These are phyloP conservation scores for Plasmodium yoelii DNA, from an alignment of 169 alveolate genomes.

Conservation along the genomic window DNA sequence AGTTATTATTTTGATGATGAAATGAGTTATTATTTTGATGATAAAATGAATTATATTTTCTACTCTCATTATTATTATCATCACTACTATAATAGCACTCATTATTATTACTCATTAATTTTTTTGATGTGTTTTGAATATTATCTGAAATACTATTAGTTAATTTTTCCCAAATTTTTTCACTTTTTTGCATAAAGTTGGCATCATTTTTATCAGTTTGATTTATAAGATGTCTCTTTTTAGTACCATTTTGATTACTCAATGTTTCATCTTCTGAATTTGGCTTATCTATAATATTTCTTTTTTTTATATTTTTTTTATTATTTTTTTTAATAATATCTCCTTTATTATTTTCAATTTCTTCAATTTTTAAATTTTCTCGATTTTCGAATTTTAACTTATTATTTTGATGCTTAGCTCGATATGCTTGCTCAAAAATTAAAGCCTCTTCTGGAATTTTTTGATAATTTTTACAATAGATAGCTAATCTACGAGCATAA, in stretches of 20 bases:
- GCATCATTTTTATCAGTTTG: background rate
- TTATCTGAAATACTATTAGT: no score
- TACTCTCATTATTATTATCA: no score
- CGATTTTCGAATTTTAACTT: constrained; percentile 51
- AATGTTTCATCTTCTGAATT: background rate
- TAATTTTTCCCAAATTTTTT: no score
- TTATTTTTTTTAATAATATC: background rate
- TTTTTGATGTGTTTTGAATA: no score
- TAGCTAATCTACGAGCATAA: constrained; percentile 82
- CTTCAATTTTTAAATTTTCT: background rate
- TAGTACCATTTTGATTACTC: background rate
- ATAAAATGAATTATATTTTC: no score
- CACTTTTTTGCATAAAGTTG: background rate
- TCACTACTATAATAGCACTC: no score
- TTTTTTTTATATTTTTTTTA: background rate
- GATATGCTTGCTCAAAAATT: constrained; percentile 54
- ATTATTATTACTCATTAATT: no score
- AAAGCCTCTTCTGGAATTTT: constrained; percentile 78
- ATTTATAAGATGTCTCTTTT: background rate
- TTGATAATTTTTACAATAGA: constrained; percentile 77
- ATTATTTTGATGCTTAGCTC: constrained; percentile 74
- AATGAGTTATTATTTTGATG: no score
- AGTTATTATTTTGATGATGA: no score
- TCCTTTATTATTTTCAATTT: constrained; percentile 13
- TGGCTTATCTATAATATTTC: background rate